phyloP scores from a whole-genome alignment of 2,329 filamentous ascomycete species.

The Lojkania enalia region DNA sequence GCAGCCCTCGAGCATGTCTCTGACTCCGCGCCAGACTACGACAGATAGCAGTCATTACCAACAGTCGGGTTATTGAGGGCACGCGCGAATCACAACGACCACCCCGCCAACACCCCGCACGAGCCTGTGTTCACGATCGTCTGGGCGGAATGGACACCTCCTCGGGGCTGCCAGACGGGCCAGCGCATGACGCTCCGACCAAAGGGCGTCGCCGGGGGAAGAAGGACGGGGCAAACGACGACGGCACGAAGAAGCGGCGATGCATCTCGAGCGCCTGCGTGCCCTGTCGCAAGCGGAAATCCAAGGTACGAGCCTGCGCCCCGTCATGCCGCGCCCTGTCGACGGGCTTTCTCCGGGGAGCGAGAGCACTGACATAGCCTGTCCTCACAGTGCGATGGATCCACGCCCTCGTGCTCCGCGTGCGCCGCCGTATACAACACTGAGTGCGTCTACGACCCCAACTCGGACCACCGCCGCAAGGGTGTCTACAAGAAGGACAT shows the following conservation, averaged over 20 bases:
- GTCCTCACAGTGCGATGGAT: constrained; percentile 73
- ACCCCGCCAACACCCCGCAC: not conserved
- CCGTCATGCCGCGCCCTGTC: not conserved
- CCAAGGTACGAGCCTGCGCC: constrained; percentile 38
- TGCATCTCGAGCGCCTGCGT: constrained; percentile 48
- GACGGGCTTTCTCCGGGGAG: constrained; percentile 10
- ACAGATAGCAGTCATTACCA: not conserved
- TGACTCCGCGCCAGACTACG: not conserved
- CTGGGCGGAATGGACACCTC: constrained; percentile 15
- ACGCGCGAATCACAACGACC: not conserved
- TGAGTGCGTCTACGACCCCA: constrained; percentile 91
- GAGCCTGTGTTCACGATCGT: not conserved
- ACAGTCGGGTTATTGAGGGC: too few relatives aligned
- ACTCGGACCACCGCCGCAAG: constrained; percentile 93
- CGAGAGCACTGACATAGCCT: constrained; percentile 16
- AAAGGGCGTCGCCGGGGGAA: constrained; percentile 41
- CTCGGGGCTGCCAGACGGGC: constrained; percentile 8
- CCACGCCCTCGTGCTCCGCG: constrained; percentile 88
- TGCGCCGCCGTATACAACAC: constrained; percentile 92
- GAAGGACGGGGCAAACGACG: constrained; percentile 43
- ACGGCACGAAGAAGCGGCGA: constrained; percentile 48
- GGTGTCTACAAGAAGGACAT: constrained; percentile 95
- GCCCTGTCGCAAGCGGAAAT: constrained; percentile 47
- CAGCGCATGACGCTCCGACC: constrained; percentile 22
- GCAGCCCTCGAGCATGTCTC: too few relatives aligned